Evolutionary conservation across 106 monocot genomes (phyloP), one percentile per base, ranked within the genome.

Genomic region (Gastrodia elata): DNA sequence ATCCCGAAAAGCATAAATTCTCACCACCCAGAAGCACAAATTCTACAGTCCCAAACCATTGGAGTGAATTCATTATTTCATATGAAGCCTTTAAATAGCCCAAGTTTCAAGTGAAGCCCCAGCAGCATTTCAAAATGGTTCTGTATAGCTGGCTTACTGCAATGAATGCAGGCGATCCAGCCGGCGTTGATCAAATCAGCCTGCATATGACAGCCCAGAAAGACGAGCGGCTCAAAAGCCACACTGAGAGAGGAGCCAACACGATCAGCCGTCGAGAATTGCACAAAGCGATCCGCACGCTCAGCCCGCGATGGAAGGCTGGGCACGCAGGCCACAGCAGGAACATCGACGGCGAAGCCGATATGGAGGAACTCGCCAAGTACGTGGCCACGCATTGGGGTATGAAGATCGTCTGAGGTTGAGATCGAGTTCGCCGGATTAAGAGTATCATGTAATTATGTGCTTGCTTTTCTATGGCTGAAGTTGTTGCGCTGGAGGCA

Each of bases 311-410:
- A 18, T 81, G 76, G 81, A 81, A 73, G 55, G 39, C 76, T 34
- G 38, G 76, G 76, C 71, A 73, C 0, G 72, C 75, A 1, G 81
- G 77, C 67, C 26, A 3, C 4, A 68, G 68, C 32, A 59, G 44
- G 16, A 16, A 13, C 22, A 57, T 81, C 20, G 77, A 73, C 3
- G 73, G 81, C 32, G 67, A 77, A 7, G 3, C 4, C 0, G 81
- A 81, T 67, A n/a, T 72, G 18, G 72, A 72, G 14, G 65, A 81
- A 68, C 72, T 81, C 37, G 24, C 73, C 20, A 71, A 73, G n/a
- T 81, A 81, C 68, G 81, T 68, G 36, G 24, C 6, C 6, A 73
- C 43, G 64, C 32, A 32, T 32, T 48, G 72, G 71, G 72, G 61
- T 30, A 32, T 61, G 15, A 8, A 13, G 13, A 32, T 27, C 22